Base-by-base conservation (phyloP, 2,329 filamentous ascomycete genomes). In the Cercospora berteroae region DNA sequence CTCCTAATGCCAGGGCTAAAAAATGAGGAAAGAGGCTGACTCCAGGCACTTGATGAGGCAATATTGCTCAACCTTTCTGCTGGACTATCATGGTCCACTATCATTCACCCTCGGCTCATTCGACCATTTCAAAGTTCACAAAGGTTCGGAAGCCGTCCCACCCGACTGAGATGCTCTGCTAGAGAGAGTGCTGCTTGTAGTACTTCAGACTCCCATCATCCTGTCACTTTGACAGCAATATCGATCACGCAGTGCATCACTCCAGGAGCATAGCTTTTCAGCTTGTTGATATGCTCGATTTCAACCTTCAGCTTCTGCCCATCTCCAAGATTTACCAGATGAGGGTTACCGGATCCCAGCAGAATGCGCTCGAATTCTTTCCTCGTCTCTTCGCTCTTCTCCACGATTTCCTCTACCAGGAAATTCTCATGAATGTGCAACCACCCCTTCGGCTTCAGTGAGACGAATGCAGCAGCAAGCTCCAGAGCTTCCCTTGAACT, bases 221-320 rank as follows among this genome's bases (percentile, higher is more conserved):
- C n/a, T 25, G 27, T 23, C 2, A 58, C 42, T 50, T 42, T 42
- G 5, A 68, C 63, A 4, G 39, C 71, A 42, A 89, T 81, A 76
- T 89, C 86, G 73, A 88, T 82, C n/a, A 88, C 86, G 70, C 82
- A 86, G 78, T 88, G 86, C 79, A 86, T 82, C 2, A 89, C 83
- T 1, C 86, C 86, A 4, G 87, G 87, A 39, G 86, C 86, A 78
- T 86, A 88, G 61, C 83, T 86, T 77, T 88, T 89, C 56, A 89
- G 85, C 64, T 78, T 77, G 71, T 84, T 82, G 52, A 84, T 76
- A 71, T 84, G 79, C 12, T 79, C 78, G 70, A 83, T 20, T 39
- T 67, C 61, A 2, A 65, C 64, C 60, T 36, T 64, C 60, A 65
- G 56, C 9, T 58, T 55, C 20, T 59, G 48, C 71, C 70, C 39